Evolutionary conservation across 768 basidiomycete species (phyloP), one percentile per base, ranked within the genome.

Genomic region (Cystoderma amianthinum): DNA sequence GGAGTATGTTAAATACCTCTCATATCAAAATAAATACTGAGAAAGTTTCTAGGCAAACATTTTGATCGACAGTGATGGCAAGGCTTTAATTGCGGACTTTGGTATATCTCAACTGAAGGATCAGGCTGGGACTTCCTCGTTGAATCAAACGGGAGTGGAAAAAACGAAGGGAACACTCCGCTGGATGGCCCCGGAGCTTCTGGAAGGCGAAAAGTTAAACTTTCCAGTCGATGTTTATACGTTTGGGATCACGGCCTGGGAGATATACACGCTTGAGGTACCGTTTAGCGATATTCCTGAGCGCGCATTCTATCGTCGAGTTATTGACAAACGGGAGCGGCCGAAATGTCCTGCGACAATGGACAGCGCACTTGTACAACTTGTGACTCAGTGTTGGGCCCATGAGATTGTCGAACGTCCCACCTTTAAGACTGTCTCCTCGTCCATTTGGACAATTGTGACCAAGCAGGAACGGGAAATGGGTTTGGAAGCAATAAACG

Each of bases 131-230:
- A 51, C 53, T 47, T 49, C 25, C 34, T 53, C 21, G 40, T 46
- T 20, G 36, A 51, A 25, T 44, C 48, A 22, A 36, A 43, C 21
- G 42, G 39, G 13, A 44, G 44, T 19, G 30, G 46, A 17, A 42
- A 50, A 15, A 41, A 45, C 49, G n/a, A 45, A 48, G 7, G 58
- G 56, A 9, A 58, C 58, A 4, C 47, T 56, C 7, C 52, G 52
- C 74, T 42, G 76, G 69, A 63, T 85, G 84, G 54, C 74, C 62
- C 48, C 78, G 45, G 46, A 60, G 69, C 22, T 52, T 37, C 48
- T 61, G 5, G 47, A 49, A 30, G 58, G 55, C n/a, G 47, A 50
- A 32, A 44, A 48, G 11, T 28, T 61, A 44, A 48, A 72, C 57
- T 48, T 71, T 46, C 47, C 66, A 48, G 53, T 72, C 17, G 54